These are phyloP conservation scores for Tuber calosporum DNA, from an alignment of 495 filamentous ascomycete genomes.

Conservation along the genomic window DNA sequence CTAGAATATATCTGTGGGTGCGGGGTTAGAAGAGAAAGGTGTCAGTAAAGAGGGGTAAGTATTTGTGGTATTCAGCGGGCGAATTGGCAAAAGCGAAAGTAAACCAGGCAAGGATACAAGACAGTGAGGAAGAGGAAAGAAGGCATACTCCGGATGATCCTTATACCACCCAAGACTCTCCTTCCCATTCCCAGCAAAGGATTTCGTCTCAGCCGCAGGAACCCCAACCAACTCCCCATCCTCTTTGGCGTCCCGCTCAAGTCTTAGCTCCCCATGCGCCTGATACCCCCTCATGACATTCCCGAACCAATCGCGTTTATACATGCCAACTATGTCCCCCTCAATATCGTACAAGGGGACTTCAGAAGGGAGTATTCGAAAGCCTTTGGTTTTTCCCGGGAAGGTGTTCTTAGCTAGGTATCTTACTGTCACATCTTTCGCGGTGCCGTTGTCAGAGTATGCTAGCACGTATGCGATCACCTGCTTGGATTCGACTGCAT, in stretches of 20 bases:
- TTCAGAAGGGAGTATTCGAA: conserved; percentile 67
- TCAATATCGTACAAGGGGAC: conserved; percentile 65
- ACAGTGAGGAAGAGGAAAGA: neutral
- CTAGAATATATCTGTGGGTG: conserved; percentile 56
- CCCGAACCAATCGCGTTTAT: conserved; percentile 82
- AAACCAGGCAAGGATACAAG: neutral
- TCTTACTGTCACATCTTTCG: conserved; percentile 88
- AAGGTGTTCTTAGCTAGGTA: conserved; percentile 78
- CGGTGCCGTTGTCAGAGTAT: conserved; percentile 75
- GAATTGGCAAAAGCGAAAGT: neutral
- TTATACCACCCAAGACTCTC: conserved; percentile 38
- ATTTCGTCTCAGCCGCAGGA: neutral
- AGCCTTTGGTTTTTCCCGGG: conserved; percentile 86
- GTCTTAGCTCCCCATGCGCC: conserved; percentile 20
- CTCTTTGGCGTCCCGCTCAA: conserved; percentile 60
- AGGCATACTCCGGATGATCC: conserved; percentile 29
- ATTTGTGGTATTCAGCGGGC: neutral
- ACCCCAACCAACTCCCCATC: conserved; percentile 46
- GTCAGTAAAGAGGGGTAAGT: neutral
- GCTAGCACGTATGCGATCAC: conserved; percentile 87
- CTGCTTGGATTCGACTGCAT: conserved; percentile 77
- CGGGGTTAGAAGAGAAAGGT: neutral
- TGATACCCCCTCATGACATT: conserved; percentile 64
- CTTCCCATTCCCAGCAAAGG: conserved; percentile 10
- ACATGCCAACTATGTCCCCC: conserved; percentile 62